Evolutionary conservation across 2,329 filamentous ascomycete genomes (phyloP).

Genomic region (Pseudogymnoascus sp.): DNA sequence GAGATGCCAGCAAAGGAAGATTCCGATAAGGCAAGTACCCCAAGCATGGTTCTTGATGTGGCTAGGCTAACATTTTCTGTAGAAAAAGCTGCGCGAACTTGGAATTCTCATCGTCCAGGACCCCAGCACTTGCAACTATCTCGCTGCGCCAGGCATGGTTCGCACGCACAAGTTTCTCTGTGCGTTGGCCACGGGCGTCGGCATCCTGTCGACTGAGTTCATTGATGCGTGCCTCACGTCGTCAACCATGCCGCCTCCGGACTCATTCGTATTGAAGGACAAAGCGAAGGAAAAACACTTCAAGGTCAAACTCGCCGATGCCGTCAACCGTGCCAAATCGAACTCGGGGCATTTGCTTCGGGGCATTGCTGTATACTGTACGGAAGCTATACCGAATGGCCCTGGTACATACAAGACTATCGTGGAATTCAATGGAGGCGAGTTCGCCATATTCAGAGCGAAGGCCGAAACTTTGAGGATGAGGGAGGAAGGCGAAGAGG

Average conservation of each 20-base stretch:
- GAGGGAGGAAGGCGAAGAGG: constrained; percentile 44
- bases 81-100: constrained; percentile 76
- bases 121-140: constrained; percentile 69
- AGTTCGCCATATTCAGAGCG: constrained; percentile 68
- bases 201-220: constrained; percentile 70
- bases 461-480: constrained; percentile 55
- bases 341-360: constrained; percentile 73
- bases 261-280: constrained; percentile 66
- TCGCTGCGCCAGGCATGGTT: constrained; percentile 80
- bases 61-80: constrained; percentile 11
- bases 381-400: constrained; percentile 73
- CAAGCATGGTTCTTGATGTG: constrained; percentile 14
- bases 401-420: constrained; percentile 79
- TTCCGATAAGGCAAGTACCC: constrained; percentile 63
- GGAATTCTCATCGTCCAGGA: constrained; percentile 78
- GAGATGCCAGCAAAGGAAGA: constrained; percentile 68
- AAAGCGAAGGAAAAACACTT: constrained; percentile 65
- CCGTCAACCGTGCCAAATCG: constrained; percentile 62
- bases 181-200: constrained; percentile 73
- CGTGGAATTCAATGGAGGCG: constrained; percentile 80
- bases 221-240: constrained; percentile 67
- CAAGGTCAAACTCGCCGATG: constrained; percentile 61
- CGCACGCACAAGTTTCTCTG: constrained; percentile 92
- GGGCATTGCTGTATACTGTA: constrained; percentile 77
- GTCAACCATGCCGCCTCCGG: constrained; percentile 56